Conservation (phyloP, 257 asterid genomes). For the Ligustrum vulgare region DNA sequence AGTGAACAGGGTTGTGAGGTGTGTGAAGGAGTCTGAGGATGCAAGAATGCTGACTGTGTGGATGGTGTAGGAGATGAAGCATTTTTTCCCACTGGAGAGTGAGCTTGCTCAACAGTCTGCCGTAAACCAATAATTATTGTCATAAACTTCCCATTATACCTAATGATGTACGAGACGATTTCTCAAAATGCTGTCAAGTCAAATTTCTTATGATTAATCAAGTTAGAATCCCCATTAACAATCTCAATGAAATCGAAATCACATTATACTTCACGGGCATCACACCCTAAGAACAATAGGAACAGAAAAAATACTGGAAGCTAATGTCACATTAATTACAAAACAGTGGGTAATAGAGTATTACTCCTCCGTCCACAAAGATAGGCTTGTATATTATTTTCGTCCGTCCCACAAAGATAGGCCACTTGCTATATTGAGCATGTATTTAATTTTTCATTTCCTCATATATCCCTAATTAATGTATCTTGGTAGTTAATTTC, state of each 20-base stretch:
- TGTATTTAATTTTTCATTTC: too few relatives aligned
- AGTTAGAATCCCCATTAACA: not conserved
- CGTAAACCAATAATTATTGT: constrained; percentile 18
- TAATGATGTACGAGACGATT: constrained; percentile 8
- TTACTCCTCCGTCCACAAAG: too few relatives aligned
- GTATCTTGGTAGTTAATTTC: too few relatives aligned
- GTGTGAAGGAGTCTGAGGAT: constrained; percentile 37
- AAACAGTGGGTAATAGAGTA: not conserved
- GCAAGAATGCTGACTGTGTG: constrained; percentile 5
- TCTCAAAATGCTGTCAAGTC: not conserved
- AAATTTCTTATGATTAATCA: constrained; percentile 1
- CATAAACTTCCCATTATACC: constrained; percentile 14
- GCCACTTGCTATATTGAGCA: too few relatives aligned
- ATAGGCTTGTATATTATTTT: too few relatives aligned
- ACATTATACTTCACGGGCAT: not conserved
- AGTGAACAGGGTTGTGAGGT: constrained; percentile 30
- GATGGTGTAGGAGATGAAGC: constrained; percentile 30
- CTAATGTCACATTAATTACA: not conserved
- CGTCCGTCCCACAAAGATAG: too few relatives aligned
- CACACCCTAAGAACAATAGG: constrained; percentile 4
- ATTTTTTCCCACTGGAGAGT: constrained; percentile 22
- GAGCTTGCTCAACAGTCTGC: constrained; percentile 34
- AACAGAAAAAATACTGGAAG: constrained; percentile 9
- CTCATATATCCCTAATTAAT: too few relatives aligned
- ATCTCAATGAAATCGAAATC: not conserved